phyloP scores from a whole-genome alignment of 805 yeast species.

The Candida yuanshanica region DNA sequence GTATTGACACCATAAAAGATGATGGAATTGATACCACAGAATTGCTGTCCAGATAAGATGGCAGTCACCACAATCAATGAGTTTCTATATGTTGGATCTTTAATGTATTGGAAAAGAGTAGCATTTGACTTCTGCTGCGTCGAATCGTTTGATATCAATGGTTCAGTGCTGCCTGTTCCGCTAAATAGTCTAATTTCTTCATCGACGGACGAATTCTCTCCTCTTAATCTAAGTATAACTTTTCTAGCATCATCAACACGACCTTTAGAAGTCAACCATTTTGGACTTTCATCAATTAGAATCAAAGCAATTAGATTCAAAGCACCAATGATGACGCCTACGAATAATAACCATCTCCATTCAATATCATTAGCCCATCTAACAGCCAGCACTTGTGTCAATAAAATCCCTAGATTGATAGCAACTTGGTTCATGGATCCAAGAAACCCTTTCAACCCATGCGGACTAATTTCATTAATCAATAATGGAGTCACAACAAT shows the following conservation, averaged over 20 bases:
- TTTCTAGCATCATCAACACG: conserved; percentile 35
- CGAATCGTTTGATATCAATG: conserved; percentile 1
- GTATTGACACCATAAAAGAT: conserved; percentile 91
- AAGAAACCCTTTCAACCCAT: conserved; percentile 59
- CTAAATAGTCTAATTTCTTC: conserved; percentile 12
- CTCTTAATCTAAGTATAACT: conserved; percentile 31
- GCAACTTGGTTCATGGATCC: conserved; percentile 90
- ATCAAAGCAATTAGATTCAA: conserved; percentile 39
- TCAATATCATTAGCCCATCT: conserved; percentile 53
- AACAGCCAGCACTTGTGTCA: conserved; percentile 73
- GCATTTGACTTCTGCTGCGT: conserved; percentile 8
- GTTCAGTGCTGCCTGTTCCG: neutral
- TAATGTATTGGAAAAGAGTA: conserved; percentile 40
- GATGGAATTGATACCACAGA: conserved; percentile 89
- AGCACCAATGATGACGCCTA: conserved; percentile 52
- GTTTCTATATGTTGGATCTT: conserved; percentile 43
- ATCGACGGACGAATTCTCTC: conserved; percentile 18
- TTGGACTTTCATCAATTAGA: conserved; percentile 69
- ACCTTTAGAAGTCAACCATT: conserved; percentile 64
- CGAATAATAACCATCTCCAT: conserved; percentile 72
- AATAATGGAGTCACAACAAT: conserved; percentile 81
- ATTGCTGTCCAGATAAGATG: conserved; percentile 79
- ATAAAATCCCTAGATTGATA: conserved; percentile 76
- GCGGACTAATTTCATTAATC: conserved; percentile 76
- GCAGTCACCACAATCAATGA: conserved; percentile 65